phyloP scores from a whole-genome alignment of 176 grass and related monocot species.

The Avena atlantica region DNA sequence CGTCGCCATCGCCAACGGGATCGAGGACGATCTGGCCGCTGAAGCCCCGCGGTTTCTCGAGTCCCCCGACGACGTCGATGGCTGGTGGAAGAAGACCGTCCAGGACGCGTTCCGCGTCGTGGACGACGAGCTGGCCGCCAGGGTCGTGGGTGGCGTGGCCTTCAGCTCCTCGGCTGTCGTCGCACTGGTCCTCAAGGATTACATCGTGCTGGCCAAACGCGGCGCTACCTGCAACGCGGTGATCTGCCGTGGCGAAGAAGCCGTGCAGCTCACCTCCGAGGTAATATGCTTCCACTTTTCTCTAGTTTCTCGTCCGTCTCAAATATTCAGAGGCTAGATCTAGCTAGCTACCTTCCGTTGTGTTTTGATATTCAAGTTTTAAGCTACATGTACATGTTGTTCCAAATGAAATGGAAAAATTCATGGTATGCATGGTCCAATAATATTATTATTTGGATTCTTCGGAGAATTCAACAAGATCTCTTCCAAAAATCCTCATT shows the following conservation, averaged over 20 bases:
- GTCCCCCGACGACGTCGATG: not conserved
- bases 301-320: not conserved
- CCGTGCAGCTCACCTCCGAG: not conserved
- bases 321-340: not conserved
- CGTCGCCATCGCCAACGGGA: not conserved
- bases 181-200: not conserved
- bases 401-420: not conserved
- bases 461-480: not conserved
- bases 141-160: not conserved
- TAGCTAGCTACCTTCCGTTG: not conserved
- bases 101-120: not conserved
- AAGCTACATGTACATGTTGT: not conserved
- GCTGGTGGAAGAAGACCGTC: constrained; percentile 16
- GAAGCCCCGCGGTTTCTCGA: not conserved
- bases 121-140: not conserved
- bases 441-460: not conserved
- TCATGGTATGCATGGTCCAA: not conserved
- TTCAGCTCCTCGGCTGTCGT: not conserved
- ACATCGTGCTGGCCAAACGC: constrained; percentile 26
- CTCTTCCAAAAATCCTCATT: not conserved
- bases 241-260: not conserved
- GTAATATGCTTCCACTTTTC: constrained; percentile 21
- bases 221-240: constrained; percentile 7
- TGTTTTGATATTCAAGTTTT: not conserved
- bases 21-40: not conserved